Conservation (phyloP, 2,329 filamentous ascomycete genomes). For the Calonectria hongkongensis region DNA sequence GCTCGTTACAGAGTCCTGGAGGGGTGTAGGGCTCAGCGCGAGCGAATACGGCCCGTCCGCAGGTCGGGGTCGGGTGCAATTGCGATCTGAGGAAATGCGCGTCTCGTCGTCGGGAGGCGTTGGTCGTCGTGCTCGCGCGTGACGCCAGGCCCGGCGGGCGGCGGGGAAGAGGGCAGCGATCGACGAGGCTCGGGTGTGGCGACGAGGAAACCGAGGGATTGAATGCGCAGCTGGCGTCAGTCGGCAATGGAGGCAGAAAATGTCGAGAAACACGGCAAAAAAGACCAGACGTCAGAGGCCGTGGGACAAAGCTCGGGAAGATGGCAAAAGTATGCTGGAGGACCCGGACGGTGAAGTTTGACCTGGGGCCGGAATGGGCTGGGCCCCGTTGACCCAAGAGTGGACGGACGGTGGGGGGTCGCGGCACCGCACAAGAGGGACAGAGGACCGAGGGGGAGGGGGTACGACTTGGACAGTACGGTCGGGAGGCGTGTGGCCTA, state of each 20-base stretch:
- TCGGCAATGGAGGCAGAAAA: constrained; percentile 35
- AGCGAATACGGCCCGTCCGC: constrained; percentile 52
- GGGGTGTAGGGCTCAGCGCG: constrained; percentile 51
- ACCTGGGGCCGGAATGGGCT: constrained; percentile 54
- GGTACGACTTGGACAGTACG: constrained; percentile 13
- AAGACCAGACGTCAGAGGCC: constrained; percentile 44
- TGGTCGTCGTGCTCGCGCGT: constrained; percentile 40
- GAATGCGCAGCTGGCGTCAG: constrained; percentile 41
- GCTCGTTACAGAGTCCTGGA: constrained; percentile 54
- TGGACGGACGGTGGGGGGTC: constrained; percentile 38
- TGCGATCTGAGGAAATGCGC: constrained; percentile 43
- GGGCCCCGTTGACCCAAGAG: constrained; percentile 46
- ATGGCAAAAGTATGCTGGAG: constrained; percentile 47
- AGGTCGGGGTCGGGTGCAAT: constrained; percentile 47
- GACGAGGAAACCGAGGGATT: constrained; percentile 39
- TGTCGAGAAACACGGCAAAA: constrained; percentile 36
- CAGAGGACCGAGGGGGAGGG: constrained; percentile 18
- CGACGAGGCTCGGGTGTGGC: constrained; percentile 36
- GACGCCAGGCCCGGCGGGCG: constrained; percentile 31
- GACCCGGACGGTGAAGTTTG: constrained; percentile 55
- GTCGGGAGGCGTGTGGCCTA: constrained; percentile 6
- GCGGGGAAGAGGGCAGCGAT: constrained; percentile 31
- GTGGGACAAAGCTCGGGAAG: constrained; percentile 38
- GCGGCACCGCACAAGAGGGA: constrained; percentile 27
- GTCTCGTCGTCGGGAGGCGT: constrained; percentile 33